A percentile compares a stretch with the other conserved stretches of the same genome.
Conservation (phyloP, 805 yeast species). For the Kluyveromyces aestuarii region DNA sequence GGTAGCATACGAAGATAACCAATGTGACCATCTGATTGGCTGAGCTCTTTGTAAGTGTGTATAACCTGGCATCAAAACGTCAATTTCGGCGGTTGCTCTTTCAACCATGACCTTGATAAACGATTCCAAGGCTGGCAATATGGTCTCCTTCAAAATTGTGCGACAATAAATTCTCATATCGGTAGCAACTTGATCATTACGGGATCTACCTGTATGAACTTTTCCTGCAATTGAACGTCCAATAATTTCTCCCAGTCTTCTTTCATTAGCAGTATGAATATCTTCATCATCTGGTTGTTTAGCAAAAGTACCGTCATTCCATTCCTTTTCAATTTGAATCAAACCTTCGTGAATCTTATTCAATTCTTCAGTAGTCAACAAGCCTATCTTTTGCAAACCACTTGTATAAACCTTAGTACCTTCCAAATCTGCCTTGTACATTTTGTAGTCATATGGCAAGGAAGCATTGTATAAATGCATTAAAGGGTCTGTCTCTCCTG, state of each 20-base stretch:
- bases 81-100: conserved; percentile 82
- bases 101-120: conserved; percentile 58
- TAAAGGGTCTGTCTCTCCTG: conserved; percentile 93
- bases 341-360: conserved; percentile 78
- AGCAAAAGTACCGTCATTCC: conserved; percentile 59
- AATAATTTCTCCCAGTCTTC: conserved; percentile 92
- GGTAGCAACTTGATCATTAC: conserved; percentile 99
- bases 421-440: conserved; percentile 89
- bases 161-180: conserved; percentile 94
- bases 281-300: conserved; percentile 65
- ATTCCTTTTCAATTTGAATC: conserved; percentile 61
- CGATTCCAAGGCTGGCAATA: conserved; percentile 45
- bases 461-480: conserved; percentile 98
- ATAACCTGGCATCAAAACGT: conserved; percentile 95
- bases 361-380: conserved; percentile 67
- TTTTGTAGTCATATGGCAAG: conserved; percentile 86
- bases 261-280: conserved; percentile 97
- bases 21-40: conserved; percentile 99
- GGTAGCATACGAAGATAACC: conserved; percentile 92
- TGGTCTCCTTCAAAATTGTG: conserved; percentile 52
- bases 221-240: conserved; percentile 93
- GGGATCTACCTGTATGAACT: conserved; percentile 97
- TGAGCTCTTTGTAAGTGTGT: conserved; percentile 98
- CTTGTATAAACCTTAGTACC: conserved; percentile 91
- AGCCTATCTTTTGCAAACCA: conserved; percentile 72